Evolutionary conservation across 2,329 filamentous ascomycete species (phyloP), one percentile per base, ranked within the genome.

Genomic region (Fusarium sterilihyphosum): DNA sequence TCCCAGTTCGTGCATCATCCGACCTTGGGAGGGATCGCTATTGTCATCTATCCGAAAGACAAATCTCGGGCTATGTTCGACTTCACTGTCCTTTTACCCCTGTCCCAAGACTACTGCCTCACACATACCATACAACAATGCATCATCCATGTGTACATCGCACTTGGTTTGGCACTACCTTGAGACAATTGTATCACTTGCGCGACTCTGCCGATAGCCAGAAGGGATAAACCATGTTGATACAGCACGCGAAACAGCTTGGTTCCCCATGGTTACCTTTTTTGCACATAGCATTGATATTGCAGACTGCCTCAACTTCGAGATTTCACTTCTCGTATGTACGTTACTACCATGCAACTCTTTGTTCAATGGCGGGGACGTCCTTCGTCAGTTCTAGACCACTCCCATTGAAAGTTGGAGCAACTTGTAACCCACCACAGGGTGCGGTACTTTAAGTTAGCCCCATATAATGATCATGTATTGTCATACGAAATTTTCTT

Each of bases 391-490:
- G 75, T 73, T 78, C 77, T 78, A 74, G 77, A 78, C 75, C 73
- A 73, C 61, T 66, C 60, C 46, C 63, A 67, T 47, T 69, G 53
- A 69, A 69, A 66, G 68, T 66, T 74, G 75, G 72, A 74, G 65
- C 66, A 66, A 47, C 61, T 62, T 56, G 44, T 38, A 41, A 14
- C 52, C 24, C 26, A 56, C 35, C 62, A 75, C 76, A 77, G 80
- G 78, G 78, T 52, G 61, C 26, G 63, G 78, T 82, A 83, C 81
- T 79, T 83, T 65, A 35, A 35, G 33, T 35, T 35, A 60, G 71
- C 74, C 67, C 76, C 72, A 77, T 80, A 82, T 83, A 78, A 81
- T 78, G 73, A 73, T 20, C 58, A 77, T 77, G 82, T 83, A 83
- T 77, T 77, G 76, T 81, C 79, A 81, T 80, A 80, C 79, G 74